Evolutionary conservation across 805 yeast species (phyloP).

Genomic region (Spencermartinsiella europaea): DNA sequence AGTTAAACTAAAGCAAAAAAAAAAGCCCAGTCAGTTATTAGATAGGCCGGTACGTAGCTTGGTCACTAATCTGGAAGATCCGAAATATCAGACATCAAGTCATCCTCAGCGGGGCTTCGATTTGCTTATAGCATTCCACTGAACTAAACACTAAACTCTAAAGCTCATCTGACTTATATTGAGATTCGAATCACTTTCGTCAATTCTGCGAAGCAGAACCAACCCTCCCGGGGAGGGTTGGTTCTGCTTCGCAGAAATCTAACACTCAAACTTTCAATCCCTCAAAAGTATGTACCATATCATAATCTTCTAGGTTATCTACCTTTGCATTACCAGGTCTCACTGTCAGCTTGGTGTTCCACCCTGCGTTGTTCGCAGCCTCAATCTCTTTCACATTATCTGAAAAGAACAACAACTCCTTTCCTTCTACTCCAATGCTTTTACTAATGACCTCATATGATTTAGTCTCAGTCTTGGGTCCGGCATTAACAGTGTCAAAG

Average conservation of each 20-base stretch:
- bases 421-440: conserved; percentile 32
- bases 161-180: too few species aligned
- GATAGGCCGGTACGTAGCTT: too few species aligned
- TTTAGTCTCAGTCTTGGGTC: conserved; percentile 52
- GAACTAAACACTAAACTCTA: too few species aligned
- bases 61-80: too few species aligned
- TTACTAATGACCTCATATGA: conserved; percentile 57
- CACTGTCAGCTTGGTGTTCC: conserved; percentile 52
- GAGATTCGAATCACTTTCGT: too few species aligned
- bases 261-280: not conserved
- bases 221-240: too few species aligned
- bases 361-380: conserved; percentile 67
- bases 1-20: not conserved
- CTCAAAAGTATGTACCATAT: not conserved
- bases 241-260: too few species aligned
- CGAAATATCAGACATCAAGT: too few species aligned
- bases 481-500: conserved; percentile 81
- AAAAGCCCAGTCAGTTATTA: too few species aligned
- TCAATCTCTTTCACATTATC: conserved; percentile 74
- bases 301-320: not conserved
- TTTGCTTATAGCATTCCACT: too few species aligned
- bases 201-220: too few species aligned
- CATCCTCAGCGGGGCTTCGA: too few species aligned
- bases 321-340: conserved; percentile 65
- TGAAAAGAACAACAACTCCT: conserved; percentile 58